Percentiles rank a stretch among this genome's conserved stretches.
These are phyloP conservation scores for Fraxinus dipetala DNA, from an alignment of 305 asterid species.

Conservation along the genomic window DNA sequence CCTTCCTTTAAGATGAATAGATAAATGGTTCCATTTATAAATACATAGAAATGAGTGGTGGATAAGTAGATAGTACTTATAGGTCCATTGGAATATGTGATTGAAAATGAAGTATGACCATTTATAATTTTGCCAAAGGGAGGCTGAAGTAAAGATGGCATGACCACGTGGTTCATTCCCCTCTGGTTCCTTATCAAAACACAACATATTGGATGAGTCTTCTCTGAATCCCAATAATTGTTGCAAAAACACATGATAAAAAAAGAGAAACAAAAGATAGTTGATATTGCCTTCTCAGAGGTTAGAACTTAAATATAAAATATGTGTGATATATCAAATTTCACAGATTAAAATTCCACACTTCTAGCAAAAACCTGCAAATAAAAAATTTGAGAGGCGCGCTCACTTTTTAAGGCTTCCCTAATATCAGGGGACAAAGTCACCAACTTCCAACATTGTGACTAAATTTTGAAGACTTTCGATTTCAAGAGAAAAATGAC, in stretches of 20 bases:
- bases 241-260: conserved; percentile 14
- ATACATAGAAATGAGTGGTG: background rate
- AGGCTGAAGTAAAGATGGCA: background rate
- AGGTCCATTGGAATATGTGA: background rate
- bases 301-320: background rate
- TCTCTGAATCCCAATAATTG: background rate
- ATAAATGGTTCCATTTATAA: background rate
- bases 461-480: conserved; percentile 4
- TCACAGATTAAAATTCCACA: conserved; percentile 2
- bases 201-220: background rate
- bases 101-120: background rate
- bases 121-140: background rate
- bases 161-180: background rate
- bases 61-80: background rate
- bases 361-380: conserved; percentile 2
- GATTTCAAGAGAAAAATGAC: conserved; percentile 13
- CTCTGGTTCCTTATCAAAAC: background rate
- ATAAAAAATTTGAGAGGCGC: background rate
- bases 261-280: background rate
- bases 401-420: background rate
- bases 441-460: background rate
- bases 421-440: background rate
- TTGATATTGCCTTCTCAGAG: background rate
- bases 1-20: background rate
- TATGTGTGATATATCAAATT: background rate